Evolutionary conservation across 345 rosid species (phyloP), one percentile per base, ranked within the genome.

Genomic region (Pelargonium nanum): DNA sequence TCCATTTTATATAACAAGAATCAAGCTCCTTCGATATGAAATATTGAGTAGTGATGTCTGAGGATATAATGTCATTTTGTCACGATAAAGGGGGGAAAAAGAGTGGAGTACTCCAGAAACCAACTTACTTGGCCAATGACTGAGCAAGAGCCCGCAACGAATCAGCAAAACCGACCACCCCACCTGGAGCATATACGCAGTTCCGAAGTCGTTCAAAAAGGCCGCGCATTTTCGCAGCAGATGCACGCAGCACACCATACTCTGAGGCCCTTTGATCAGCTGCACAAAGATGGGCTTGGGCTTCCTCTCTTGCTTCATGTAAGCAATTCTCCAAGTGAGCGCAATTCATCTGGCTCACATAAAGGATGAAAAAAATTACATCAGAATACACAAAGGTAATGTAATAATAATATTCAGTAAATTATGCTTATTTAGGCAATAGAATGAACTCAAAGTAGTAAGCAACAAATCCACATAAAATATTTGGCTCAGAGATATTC

Each of bases 221-320:
- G 59, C 95, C 70, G 23, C 78, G 83, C 87, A 85, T 82, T 68
- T 86, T 93, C 66, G 87, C 89, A 68, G 94, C 85, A 65, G 97
- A 87, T 64, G 96, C 85, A 71, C 88, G 92, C 69, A 90, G 72
- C 24, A 90, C 75, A 63, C 44, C 78, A 68, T 90, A 94, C 73
- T 94, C 91, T 2, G 92, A 82, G 60, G 99, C 93, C 68, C 95
- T 86, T 64, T 88, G 63, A 58, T 88, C 95, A 70, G 97, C 96
- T 12, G 95, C 95, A 71, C 95, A 94, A 12, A 89, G 96, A 78
- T 88, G 86, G 61, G 96, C 88, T 67, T 94, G 97, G 44, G 96
- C 97, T 79, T 90, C 99, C 75, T 94, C 87, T 75, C 99, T 88
- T 69, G 96, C 97, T 75, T 94, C 97, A 74, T 94, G 97, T 78